Base-by-base conservation (phyloP, 2,329 filamentous ascomycete species). In the Sporothrix protearum region DNA sequence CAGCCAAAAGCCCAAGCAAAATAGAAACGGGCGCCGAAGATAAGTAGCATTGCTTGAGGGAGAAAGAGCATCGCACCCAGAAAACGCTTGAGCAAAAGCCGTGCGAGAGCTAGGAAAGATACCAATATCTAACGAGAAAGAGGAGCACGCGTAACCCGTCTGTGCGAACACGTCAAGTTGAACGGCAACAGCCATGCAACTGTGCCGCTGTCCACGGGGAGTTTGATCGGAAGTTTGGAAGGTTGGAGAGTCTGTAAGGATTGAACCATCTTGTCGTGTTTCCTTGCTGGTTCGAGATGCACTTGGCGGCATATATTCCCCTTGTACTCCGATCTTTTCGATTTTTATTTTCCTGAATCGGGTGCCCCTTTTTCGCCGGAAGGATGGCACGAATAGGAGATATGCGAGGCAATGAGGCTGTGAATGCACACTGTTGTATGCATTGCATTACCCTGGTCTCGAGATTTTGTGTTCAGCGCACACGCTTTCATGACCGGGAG, bases 401-500 rank as follows among this genome's bases (percentile, higher is more conserved):
- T 16, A 36, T 45, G 59, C 9, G 36, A 45, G n/a, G 36, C 36
- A 45, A 12, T 64, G 25, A 42, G 36, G 33, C 22, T 67, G 47
- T 4, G n/a, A 19, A 25, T 22, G 19, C n/a, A 36, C 22, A n/a
- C 47, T 30, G 14, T 53, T 39, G 12, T 36, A 19, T 28, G 49
- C 49, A 12, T 14, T 53, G 49, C 42, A 19, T 22, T 16, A 19
- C 55, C 16, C 12, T 19, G n/a, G 10, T 45, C 22, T 53, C 4
- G 14, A 8, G 2, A 22, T 68, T 19, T n/a, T 28, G 16, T 53
- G 7, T 19, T n/a, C 51, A 16, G 6, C 12, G 19, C 63, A n/a
- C 59, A 25, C 30, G 16, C 30, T 66, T 28, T 70, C 55, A 71
- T n/a, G 70, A 49, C 10, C 66, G 71, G 5, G 49, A 49, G 3